A percentile compares a stretch with the other conserved stretches of the same genome.
These are phyloP conservation scores for Chaetothyriales sp. DNA, from an alignment of 2,329 filamentous ascomycete species.

Conservation along the genomic window DNA sequence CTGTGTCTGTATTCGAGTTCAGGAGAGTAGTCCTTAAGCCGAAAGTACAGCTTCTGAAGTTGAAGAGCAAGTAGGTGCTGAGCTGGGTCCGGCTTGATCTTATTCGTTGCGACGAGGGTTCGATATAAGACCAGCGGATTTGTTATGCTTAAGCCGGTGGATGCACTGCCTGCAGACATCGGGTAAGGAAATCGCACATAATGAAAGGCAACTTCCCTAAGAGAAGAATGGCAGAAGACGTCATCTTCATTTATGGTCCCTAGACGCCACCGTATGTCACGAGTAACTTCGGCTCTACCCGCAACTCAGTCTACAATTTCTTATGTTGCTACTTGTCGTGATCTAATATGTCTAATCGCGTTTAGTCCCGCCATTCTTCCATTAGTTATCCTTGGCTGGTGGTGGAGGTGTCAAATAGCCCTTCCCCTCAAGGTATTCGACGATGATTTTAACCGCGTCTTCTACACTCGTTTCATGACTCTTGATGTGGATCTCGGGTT, in stretches of 20 bases:
- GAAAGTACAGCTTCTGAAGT: constrained; percentile 60
- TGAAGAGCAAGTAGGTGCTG: constrained; percentile 63
- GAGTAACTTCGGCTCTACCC: background rate
- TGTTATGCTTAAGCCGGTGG: constrained; percentile 16
- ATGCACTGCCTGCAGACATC: constrained; percentile 1
- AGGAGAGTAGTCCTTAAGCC: constrained; percentile 66
- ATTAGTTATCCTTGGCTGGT: constrained; percentile 9
- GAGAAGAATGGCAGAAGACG: background rate
- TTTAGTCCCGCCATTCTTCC: background rate
- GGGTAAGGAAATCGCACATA: background rate
- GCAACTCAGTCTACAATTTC: background rate
- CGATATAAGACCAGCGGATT: constrained; percentile 69
- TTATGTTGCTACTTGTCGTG: no score
- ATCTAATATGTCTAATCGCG: no score
- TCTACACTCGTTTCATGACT: constrained; percentile 72
- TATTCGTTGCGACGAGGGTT: constrained; percentile 52
- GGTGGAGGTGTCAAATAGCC: constrained; percentile 38
- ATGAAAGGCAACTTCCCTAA: background rate
- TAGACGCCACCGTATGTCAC: background rate
- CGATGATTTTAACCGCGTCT: constrained; percentile 76
- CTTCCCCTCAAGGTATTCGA: constrained; percentile 60
- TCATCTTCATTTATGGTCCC: background rate
- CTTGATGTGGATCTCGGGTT: constrained; percentile 74
- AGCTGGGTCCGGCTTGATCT: constrained; percentile 54
- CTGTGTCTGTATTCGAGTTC: constrained; percentile 54